These are phyloP conservation scores for Camillea tinctor DNA, from an alignment of 2,329 filamentous ascomycete genomes.

Conservation along the genomic window DNA sequence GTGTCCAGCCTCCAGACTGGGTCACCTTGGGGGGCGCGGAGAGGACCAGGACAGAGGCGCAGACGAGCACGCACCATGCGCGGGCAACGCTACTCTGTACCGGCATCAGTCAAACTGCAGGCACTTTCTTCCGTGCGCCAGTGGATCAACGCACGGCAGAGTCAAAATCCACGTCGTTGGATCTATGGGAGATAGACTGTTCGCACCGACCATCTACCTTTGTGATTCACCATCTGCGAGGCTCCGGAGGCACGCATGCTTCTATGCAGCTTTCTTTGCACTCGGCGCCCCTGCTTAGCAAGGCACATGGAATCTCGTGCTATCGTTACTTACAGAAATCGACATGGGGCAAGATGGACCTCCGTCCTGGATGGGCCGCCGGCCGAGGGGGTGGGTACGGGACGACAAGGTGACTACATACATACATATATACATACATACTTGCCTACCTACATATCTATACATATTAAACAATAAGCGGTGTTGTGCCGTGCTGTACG, in stretches of 20 bases:
- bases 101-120: constrained; percentile 18
- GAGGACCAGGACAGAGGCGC: background rate
- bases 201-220: constrained; percentile 8
- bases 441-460: constrained; percentile 12
- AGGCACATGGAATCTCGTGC: constrained; percentile 29
- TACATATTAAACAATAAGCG: constrained; percentile 4
- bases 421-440: constrained; percentile 5
- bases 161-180: constrained; percentile 24
- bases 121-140: constrained; percentile 18
- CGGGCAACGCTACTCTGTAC: constrained; percentile 6
- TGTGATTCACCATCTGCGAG: constrained; percentile 22
- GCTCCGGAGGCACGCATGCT: constrained; percentile 28
- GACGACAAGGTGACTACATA: constrained; percentile 22
- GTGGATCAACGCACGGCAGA: constrained; percentile 24
- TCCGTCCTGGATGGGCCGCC: constrained; percentile 15
- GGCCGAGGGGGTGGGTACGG: constrained; percentile 27
- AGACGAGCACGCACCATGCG: constrained; percentile 7
- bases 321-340: constrained; percentile 25
- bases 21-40: constrained; percentile 1
- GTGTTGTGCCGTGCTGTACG: constrained; percentile 2
- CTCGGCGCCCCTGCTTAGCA: constrained; percentile 9
- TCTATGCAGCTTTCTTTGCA: constrained; percentile 27
- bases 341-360: constrained; percentile 16
- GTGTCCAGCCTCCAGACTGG: constrained; percentile 2
- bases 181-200: constrained; percentile 6